These are phyloP conservation scores for Blastobotrys aristatus DNA, from an alignment of 1,139 yeast species.

Conservation along the genomic window DNA sequence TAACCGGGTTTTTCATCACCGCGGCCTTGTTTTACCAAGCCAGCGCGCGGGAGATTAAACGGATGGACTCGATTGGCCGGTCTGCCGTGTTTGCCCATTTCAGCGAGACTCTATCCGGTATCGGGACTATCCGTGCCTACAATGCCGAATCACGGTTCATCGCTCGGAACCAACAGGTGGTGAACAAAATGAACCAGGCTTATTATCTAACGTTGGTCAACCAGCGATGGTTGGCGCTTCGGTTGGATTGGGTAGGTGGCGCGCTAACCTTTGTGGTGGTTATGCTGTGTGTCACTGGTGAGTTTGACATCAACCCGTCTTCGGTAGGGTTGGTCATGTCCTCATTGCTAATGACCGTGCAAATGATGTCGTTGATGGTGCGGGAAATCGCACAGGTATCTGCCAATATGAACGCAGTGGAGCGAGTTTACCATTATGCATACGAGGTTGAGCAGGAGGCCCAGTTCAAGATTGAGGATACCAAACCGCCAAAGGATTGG, in stretches of 20 bases:
- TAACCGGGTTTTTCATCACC: slow-evolving; percentile 42
- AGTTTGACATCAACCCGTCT: slow-evolving; percentile 57
- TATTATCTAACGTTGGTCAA: slow-evolving; percentile 59
- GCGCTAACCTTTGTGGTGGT: slow-evolving; percentile 44
- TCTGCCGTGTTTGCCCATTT: slow-evolving; percentile 75
- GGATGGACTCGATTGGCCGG: slow-evolving; percentile 72
- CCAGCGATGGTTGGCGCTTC: slow-evolving; percentile 75
- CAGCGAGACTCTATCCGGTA: slow-evolving; percentile 69
- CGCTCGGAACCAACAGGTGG: slow-evolving; percentile 43
- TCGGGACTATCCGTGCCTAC: slow-evolving; percentile 65
- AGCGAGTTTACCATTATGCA: slow-evolving; percentile 70
- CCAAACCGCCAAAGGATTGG: slow-evolving; percentile 64
- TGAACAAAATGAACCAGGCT: slow-evolving; percentile 68
- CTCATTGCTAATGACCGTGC: slow-evolving; percentile 31
- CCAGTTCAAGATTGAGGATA: slow-evolving; percentile 40
- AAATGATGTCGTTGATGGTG: slow-evolving; percentile 34
- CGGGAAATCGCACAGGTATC: slow-evolving; percentile 62
- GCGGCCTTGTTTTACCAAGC: slow-evolving; percentile 64
- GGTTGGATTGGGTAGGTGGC: slow-evolving; percentile 53
- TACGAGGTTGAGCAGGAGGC: slow-evolving; percentile 63
- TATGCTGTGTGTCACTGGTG: slow-evolving; percentile 58
- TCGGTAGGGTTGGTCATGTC: slow-evolving; percentile 68
- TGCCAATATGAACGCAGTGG: slow-evolving; percentile 83
- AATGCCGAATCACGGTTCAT: slow-evolving; percentile 46
- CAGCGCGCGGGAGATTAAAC: slow-evolving; percentile 77